Percentiles rank a stretch among this genome's conserved stretches.
Conservation (phyloP, 495 filamentous ascomycete genomes). For the Xylaria curta region DNA sequence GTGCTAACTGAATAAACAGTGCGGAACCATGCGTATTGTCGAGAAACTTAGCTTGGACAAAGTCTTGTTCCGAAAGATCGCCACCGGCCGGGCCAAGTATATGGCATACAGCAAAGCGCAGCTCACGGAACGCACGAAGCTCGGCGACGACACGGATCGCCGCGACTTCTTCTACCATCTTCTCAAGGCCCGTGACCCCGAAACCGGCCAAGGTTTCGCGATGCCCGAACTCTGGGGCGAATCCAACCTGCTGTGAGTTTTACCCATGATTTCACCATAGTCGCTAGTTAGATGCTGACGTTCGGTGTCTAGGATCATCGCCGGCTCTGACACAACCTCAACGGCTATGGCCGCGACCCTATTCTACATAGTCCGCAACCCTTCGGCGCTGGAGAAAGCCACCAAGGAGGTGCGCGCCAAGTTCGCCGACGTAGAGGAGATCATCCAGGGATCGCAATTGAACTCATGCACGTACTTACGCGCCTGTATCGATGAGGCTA, state of each 20-base stretch:
- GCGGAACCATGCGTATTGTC: conserved; percentile 61
- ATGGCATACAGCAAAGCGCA: conserved; percentile 63
- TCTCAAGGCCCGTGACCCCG: conserved; percentile 63
- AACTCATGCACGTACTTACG: conserved; percentile 63
- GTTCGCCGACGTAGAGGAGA: conserved; percentile 60
- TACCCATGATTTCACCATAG: not conserved
- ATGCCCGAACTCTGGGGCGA: conserved; percentile 74
- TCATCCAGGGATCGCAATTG: conserved; percentile 57
- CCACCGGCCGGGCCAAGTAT: conserved; percentile 57
- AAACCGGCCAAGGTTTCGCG: conserved; percentile 68
- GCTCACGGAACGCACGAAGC: conserved; percentile 59
- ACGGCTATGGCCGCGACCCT: conserved; percentile 68
- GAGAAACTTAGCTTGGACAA: conserved; percentile 64
- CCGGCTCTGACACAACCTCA: conserved; percentile 68
- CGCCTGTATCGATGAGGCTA: conserved; percentile 73
- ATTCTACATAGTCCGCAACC: conserved; percentile 71
- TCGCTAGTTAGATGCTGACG: not conserved
- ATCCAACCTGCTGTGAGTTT: conserved; percentile 64
- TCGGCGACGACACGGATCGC: conserved; percentile 63
- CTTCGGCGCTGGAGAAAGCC: conserved; percentile 53
- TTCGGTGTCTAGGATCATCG: conserved; percentile 50
- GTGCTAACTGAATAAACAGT: conserved; percentile 39
- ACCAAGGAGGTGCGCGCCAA: conserved; percentile 54
- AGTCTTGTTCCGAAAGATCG: conserved; percentile 63
- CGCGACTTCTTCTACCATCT: conserved; percentile 71